phyloP scores from a whole-genome alignment of 1,139 yeast species.

The Nematodospora anomalae region DNA sequence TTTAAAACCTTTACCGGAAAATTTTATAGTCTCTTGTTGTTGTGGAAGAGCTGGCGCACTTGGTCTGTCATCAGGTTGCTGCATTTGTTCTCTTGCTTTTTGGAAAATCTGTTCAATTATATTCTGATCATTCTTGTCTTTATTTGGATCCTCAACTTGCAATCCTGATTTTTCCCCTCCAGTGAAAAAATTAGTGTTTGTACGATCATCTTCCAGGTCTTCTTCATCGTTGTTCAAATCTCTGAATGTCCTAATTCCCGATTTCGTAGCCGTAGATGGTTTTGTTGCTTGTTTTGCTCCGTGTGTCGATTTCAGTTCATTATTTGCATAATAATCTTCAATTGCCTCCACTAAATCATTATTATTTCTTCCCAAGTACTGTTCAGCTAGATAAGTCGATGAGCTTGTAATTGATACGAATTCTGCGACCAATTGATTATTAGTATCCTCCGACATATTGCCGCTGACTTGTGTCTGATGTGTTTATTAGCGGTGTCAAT shows the following conservation, averaged over 20 bases:
- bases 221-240: slow-evolving; percentile 48
- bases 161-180: slow-evolving; percentile 95
- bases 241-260: slow-evolving; percentile 44
- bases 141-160: slow-evolving; percentile 89
- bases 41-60: slow-evolving; percentile 27
- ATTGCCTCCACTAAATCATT: slow-evolving; percentile 42
- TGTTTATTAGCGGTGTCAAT: background rate
- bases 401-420: slow-evolving; percentile 49
- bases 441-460: slow-evolving; percentile 20
- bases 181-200: slow-evolving; percentile 78
- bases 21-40: slow-evolving; percentile 19
- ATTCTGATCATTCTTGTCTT: slow-evolving; percentile 43
- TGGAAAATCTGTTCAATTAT: slow-evolving; percentile 48
- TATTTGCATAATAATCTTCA: slow-evolving; percentile 41
- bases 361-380: slow-evolving; percentile 41
- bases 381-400: slow-evolving; percentile 42
- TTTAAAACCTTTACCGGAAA: slow-evolving; percentile 77
- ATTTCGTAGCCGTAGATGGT: slow-evolving; percentile 2
- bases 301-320: slow-evolving; percentile 9
- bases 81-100: slow-evolving; percentile 45
- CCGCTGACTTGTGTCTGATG: background rate
- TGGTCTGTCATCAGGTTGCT: slow-evolving; percentile 45
- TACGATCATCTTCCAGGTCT: slow-evolving; percentile 62
- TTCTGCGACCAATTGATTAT: slow-evolving; percentile 40
- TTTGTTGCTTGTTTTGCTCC: slow-evolving; percentile 1